These are phyloP conservation scores for Geotrichum phurueaensis DNA, from an alignment of 1,139 yeast genomes.

Conservation along the genomic window DNA sequence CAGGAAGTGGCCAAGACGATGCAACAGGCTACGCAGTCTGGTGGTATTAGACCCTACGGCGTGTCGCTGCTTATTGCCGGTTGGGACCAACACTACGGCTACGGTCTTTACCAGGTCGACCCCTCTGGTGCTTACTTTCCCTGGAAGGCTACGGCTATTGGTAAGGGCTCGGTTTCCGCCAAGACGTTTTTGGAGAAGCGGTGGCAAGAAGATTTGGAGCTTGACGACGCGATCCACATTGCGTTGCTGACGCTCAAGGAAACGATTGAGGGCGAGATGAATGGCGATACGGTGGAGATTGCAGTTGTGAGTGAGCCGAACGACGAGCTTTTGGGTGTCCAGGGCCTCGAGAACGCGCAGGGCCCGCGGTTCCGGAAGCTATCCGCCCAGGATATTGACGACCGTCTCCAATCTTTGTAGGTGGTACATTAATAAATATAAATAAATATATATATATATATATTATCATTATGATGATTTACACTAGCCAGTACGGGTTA, in stretches of 20 bases:
- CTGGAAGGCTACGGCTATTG: slow-evolving; percentile 99
- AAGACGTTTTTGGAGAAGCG: slow-evolving; percentile 96
- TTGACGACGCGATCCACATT: slow-evolving; percentile 97
- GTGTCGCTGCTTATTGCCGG: slow-evolving; percentile 94
- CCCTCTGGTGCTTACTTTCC: slow-evolving; percentile 98
- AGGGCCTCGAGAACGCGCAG: slow-evolving; percentile 63
- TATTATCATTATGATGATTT: background rate
- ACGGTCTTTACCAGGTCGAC: slow-evolving; percentile 90
- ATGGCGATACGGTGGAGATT: slow-evolving; percentile 92
- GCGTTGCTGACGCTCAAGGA: slow-evolving; percentile 92
- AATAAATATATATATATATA: background rate
- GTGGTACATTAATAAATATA: background rate
- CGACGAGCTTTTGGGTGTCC: slow-evolving; percentile 74
- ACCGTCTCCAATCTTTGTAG: slow-evolving; percentile 84
- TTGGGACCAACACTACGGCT: slow-evolving; percentile 74
- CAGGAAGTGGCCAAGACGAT: slow-evolving; percentile 92
- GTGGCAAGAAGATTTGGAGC: slow-evolving; percentile 94
- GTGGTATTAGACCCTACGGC: slow-evolving; percentile 98
- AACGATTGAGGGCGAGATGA: slow-evolving; percentile 96
- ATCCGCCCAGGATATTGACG: slow-evolving; percentile 86
- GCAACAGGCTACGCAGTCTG: slow-evolving; percentile 98
- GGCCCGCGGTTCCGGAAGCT: slow-evolving; percentile 90
- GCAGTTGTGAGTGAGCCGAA: slow-evolving; percentile 82
- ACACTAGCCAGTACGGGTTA: background rate
- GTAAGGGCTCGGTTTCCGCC: slow-evolving; percentile 89